Evolutionary conservation across 768 basidiomycete species (phyloP), one percentile per base, ranked within the genome.

Genomic region (Pleurotus tuber-regium): DNA sequence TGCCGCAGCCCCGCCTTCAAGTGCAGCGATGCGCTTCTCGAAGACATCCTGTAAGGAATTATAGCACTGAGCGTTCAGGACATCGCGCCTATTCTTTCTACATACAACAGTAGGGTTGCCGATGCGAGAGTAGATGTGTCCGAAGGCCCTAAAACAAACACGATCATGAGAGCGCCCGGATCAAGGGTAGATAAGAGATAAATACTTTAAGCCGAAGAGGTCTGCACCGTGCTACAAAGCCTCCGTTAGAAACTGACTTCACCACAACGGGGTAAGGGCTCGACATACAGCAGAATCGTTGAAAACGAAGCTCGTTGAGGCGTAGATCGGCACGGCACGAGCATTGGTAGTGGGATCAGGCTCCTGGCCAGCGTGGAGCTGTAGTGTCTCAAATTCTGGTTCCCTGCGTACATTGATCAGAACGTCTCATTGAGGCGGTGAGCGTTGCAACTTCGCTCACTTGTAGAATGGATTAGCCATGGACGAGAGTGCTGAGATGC

Each of bases 1-100:
- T 4, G 89, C 89, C 1, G 87, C 88, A 1, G 71, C 73, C 21
- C 90, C 90, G 9, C 87, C 86, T 64, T 92, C 90, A n/a, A 92
- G 74, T 0, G 86, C 86, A 3, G 87, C 84, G 23, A 91, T 83
- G 5, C 89, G 82, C 51, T 84, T 77, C 65, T 92, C 90, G 57
- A 92, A 89, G 1, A 90, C 85, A 50, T 83, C 84, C 86, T 87
- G 18, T 18, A 31, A 35, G 44, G 36, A 7, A 35, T 16, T 9
- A 41, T 14, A 28, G 4, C 1, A 9, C 16, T n/a, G 12, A 35
- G 47, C 43, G 31, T 14, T 25, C 38, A 33, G 29, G 40, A 50
- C 43, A 29, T 55, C 49, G 28, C 11, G 28, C 46, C 14, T 38
- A 50, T 28, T 42, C 33, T 43, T 19, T 16, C 21, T 19, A 72